These are phyloP conservation scores for Populus hybrid DNA, from an alignment of 441 rosid genomes.

Conservation along the genomic window DNA sequence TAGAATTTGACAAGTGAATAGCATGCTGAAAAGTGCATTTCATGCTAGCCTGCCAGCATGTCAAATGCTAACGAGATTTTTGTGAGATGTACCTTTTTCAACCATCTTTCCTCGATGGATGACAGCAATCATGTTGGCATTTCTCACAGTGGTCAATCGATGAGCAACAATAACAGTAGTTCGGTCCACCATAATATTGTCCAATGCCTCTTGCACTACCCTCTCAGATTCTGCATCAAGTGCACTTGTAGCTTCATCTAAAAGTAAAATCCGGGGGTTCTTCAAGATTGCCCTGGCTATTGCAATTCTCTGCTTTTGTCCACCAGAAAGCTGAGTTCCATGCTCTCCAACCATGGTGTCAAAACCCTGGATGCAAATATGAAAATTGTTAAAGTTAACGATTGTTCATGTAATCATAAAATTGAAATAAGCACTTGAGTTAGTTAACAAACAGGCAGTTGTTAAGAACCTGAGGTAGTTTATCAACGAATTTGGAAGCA, in stretches of 20 bases:
- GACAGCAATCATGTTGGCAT: conserved; percentile 66
- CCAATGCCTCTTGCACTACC: conserved; percentile 77
- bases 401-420: not conserved
- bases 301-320: conserved; percentile 91
- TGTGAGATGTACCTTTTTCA: conserved; percentile 51
- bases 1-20: not conserved
- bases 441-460: not conserved
- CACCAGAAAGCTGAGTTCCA: conserved; percentile 89
- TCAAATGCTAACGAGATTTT: not conserved
- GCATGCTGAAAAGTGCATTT: not conserved
- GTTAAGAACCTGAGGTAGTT: conserved; percentile 63
- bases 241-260: conserved; percentile 89
- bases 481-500: conserved; percentile 70
- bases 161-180: conserved; percentile 81
- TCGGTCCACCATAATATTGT: conserved; percentile 69
- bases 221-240: conserved; percentile 82
- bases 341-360: conserved; percentile 89
- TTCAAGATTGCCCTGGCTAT: conserved; percentile 83
- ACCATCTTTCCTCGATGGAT: conserved; percentile 73
- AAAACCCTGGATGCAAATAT: conserved; percentile 41
- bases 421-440: not conserved
- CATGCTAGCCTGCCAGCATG: not conserved
- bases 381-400: not conserved
- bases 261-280: conserved; percentile 67
- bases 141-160: conserved; percentile 67